phyloP scores from a whole-genome alignment of 768 basidiomycete genomes.

The Psilocybe subaeruginosa region DNA sequence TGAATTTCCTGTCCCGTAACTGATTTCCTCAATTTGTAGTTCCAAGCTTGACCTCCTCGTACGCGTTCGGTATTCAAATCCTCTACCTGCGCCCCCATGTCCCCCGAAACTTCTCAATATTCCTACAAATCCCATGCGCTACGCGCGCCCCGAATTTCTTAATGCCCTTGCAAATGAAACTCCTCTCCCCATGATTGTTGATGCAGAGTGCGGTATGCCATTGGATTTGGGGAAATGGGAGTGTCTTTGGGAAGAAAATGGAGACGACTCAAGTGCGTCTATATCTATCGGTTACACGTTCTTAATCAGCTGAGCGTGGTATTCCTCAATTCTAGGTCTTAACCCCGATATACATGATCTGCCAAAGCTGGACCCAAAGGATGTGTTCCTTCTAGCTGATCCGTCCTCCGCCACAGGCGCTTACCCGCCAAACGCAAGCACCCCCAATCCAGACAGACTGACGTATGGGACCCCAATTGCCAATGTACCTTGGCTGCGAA shows the following conservation, averaged over 20 bases:
- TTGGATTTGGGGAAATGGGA: conserved; percentile 85
- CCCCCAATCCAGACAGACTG: conserved; percentile 32
- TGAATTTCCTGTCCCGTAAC: not conserved
- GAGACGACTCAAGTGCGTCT: conserved; percentile 62
- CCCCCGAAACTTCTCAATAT: conserved; percentile 94
- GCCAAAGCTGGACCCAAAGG: conserved; percentile 71
- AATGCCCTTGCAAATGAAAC: conserved; percentile 79
- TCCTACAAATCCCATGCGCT: conserved; percentile 87
- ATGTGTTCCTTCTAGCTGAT: conserved; percentile 77
- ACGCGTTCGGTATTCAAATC: conserved; percentile 92
- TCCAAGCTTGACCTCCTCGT: conserved; percentile 90
- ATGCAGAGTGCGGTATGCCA: conserved; percentile 97
- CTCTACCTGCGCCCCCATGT: conserved; percentile 94
- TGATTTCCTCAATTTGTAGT: conserved; percentile 13
- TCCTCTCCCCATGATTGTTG: conserved; percentile 93
- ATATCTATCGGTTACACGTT: not conserved
- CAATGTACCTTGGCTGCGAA: conserved; percentile 89
- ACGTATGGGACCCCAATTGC: conserved; percentile 48
- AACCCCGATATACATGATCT: conserved; percentile 69
- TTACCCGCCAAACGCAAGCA: conserved; percentile 43
- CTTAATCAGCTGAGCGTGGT: too few species aligned
- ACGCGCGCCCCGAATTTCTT: conserved; percentile 85
- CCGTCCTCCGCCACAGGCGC: conserved; percentile 48
- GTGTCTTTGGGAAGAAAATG: conserved; percentile 82
- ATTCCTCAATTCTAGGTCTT: conserved; percentile 33